Evolutionary conservation across 169 alveolate species (phyloP).

Genomic region (Plasmodium vivax): DNA sequence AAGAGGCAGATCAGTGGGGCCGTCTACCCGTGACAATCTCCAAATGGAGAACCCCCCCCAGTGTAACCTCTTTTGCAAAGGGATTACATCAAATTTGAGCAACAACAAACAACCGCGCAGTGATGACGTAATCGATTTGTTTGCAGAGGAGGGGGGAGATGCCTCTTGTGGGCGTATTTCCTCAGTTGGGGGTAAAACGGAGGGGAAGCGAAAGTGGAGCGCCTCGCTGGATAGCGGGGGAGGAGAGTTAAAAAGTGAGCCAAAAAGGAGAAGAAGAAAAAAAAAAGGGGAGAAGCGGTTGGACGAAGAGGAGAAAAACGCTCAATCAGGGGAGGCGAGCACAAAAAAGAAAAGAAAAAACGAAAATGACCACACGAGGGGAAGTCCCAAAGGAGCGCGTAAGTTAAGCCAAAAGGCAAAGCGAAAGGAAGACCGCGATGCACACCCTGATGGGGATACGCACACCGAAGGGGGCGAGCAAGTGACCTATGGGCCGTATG

Average conservation of each 20-base stretch:
- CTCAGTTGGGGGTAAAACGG: not conserved
- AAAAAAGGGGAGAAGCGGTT: not conserved
- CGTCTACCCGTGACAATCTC: not conserved
- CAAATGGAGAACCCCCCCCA: not conserved
- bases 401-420: not conserved
- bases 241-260: not conserved
- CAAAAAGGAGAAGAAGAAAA: not conserved
- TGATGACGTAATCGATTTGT: slow-evolving; percentile 21
- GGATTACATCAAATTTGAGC: not conserved
- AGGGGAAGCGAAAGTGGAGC: not conserved
- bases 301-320: slow-evolving; percentile 2
- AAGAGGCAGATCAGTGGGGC: not conserved
- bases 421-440: not conserved
- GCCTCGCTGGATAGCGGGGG: not conserved
- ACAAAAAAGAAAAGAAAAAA: not conserved
- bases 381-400: not conserved
- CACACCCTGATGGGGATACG: not conserved
- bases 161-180: not conserved
- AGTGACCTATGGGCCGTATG: slow-evolving; percentile 70
- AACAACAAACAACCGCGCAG: not conserved
- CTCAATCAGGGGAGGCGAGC: too few species aligned
- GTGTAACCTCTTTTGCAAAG: not conserved
- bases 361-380: not conserved
- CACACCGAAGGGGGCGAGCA: not conserved
- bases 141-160: not conserved